A percentile compares a stretch with the other conserved stretches of the same genome.
These are phyloP conservation scores for Trametes cubensis DNA, from an alignment of 768 basidiomycete species.

Conservation along the genomic window DNA sequence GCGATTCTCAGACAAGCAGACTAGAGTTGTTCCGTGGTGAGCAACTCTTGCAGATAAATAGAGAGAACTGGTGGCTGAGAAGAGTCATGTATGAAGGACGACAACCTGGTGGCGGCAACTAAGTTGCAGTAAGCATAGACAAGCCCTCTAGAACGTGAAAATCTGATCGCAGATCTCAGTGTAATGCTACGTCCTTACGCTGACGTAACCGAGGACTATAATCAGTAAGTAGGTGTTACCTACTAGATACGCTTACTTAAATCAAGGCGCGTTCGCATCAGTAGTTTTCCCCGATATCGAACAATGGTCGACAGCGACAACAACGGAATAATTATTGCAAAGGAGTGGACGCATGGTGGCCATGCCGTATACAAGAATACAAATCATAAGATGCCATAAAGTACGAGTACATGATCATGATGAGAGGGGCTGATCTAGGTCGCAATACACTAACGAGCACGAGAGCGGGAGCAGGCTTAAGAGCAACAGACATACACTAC, in stretches of 20 bases:
- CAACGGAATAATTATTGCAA: conserved; percentile 2
- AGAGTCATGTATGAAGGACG: conserved; percentile 19
- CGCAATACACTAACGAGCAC: conserved; percentile 23
- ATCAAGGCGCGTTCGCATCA: no score
- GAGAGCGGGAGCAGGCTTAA: conserved; percentile 21
- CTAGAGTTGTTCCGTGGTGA: conserved; percentile 12
- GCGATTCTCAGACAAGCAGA: conserved; percentile 1
- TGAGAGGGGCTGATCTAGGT: conserved; percentile 12
- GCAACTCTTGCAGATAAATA: conserved; percentile 23
- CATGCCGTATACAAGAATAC: conserved; percentile 22
- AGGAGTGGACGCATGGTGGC: conserved; percentile 6
- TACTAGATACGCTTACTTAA: no score
- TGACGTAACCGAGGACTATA: conserved; percentile 13
- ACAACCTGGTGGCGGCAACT: conserved; percentile 2
- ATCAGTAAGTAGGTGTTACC: no score
- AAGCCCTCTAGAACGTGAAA: neutral
- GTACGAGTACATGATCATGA: conserved; percentile 20
- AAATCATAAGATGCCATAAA: conserved; percentile 25
- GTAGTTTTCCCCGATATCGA: no score
- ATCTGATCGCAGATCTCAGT: conserved; percentile 12
- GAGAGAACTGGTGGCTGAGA: neutral
- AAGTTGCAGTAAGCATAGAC: neutral
- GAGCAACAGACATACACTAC: conserved; percentile 29
- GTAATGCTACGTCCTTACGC: neutral
- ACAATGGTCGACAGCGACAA: neutral